Evolutionary conservation across 2,329 filamentous ascomycete species (phyloP).

Genomic region (Didymella segeticola): DNA sequence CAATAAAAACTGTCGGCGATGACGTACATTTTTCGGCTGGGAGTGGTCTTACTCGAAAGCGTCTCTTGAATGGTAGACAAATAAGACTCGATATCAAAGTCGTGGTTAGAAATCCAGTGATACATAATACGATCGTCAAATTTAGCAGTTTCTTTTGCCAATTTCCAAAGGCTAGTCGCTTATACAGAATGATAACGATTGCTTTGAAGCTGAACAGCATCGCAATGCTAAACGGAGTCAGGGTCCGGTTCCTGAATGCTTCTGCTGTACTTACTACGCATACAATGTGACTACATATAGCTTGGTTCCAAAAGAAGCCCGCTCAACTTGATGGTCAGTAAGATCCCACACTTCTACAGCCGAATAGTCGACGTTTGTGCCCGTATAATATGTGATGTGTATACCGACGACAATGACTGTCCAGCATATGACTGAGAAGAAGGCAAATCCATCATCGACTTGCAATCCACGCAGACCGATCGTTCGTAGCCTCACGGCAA

Average conservation of each 20-base stretch:
- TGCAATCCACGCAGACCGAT: slow-evolving; percentile 4
- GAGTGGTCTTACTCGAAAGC: slow-evolving; percentile 12
- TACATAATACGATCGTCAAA: slow-evolving; percentile 12
- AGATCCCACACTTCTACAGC: slow-evolving; percentile 14
- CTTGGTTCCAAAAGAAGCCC: slow-evolving; percentile 8
- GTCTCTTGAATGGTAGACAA: slow-evolving; percentile 10
- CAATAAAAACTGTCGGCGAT: slow-evolving; percentile 15
- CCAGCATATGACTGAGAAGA: slow-evolving; percentile 12
- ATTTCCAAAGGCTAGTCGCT: slow-evolving; percentile 8
- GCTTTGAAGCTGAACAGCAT: slow-evolving; percentile 22
- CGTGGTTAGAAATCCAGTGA: slow-evolving; percentile 9
- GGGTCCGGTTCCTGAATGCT: not conserved
- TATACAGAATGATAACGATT: slow-evolving; percentile 16
- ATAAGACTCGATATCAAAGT: slow-evolving; percentile 16
- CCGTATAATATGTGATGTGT: slow-evolving; percentile 15
- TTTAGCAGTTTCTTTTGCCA: slow-evolving; percentile 17
- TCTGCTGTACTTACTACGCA: slow-evolving; percentile 15
- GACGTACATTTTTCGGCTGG: slow-evolving; percentile 9
- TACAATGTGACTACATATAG: slow-evolving; percentile 19
- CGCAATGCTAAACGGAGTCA: not conserved
- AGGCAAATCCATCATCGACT: slow-evolving; percentile 14
- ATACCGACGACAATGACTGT: slow-evolving; percentile 15
- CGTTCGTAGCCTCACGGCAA: slow-evolving; percentile 5
- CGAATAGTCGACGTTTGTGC: slow-evolving; percentile 12
- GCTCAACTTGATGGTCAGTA: slow-evolving; percentile 4